Conservation (phyloP, 805 yeast genomes). For the Lipomyces mesembrius region DNA sequence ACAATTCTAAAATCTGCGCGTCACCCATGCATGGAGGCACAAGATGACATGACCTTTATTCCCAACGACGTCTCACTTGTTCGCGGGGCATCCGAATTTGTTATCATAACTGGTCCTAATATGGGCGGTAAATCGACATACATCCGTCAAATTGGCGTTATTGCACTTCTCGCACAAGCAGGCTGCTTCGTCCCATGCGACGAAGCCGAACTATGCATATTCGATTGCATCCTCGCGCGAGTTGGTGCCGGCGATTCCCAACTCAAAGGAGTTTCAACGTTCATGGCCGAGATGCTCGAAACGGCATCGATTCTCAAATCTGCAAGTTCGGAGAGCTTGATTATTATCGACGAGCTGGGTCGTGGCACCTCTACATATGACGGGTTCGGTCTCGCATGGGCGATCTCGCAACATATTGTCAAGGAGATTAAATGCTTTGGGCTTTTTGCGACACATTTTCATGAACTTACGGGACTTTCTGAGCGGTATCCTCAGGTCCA, state of each 20-base stretch:
- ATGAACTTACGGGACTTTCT: conserved; percentile 84
- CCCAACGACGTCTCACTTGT: conserved; percentile 82
- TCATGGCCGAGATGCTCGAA: conserved; percentile 95
- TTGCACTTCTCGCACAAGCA: conserved; percentile 83
- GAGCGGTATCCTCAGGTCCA: conserved; percentile 63
- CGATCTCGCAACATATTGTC: conserved; percentile 86
- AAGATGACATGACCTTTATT: conserved; percentile 87
- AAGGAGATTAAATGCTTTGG: conserved; percentile 74
- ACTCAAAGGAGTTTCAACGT: conserved; percentile 93
- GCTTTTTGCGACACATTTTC: conserved; percentile 96
- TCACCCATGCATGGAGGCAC: conserved; percentile 93
- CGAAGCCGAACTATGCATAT: conserved; percentile 77
- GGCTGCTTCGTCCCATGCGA: conserved; percentile 87
- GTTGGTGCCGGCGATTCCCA: conserved; percentile 99
- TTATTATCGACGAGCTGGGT: conserved; percentile 93
- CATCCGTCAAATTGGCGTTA: conserved; percentile 86
- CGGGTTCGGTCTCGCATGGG: conserved; percentile 98
- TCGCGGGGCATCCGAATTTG: conserved; percentile 65
- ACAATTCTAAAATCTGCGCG: conserved; percentile 74
- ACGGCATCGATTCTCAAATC: conserved; percentile 83
- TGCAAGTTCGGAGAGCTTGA: conserved; percentile 76
- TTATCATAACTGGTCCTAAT: conserved; percentile 92
- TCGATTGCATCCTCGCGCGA: conserved; percentile 91
- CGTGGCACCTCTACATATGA: conserved; percentile 90
- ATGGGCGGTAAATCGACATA: conserved; percentile 98